Percentiles rank a stretch among this genome's conserved stretches.
phyloP scores from a whole-genome alignment of 1,284 basidiomycete genomes.

The Pseudozyma sp. region DNA sequence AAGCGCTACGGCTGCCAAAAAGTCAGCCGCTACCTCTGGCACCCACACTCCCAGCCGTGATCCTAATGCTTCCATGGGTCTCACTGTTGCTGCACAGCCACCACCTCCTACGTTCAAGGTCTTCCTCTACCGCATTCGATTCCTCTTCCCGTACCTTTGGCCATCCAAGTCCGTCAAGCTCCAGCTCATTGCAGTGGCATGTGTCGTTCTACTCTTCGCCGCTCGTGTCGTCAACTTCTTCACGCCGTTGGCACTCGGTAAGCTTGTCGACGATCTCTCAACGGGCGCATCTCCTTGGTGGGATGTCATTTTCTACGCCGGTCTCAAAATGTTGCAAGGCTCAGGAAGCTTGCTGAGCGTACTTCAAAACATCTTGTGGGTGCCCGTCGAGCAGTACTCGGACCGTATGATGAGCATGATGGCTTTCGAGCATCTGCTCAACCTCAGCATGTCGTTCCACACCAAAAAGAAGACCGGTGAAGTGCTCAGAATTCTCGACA shows the following conservation, averaged over 20 bases:
- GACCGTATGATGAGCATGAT: slow-evolving; percentile 66
- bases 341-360: slow-evolving; percentile 67
- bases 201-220: slow-evolving; percentile 77
- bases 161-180: slow-evolving; percentile 77
- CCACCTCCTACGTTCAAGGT: slow-evolving; percentile 60
- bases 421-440: slow-evolving; percentile 66
- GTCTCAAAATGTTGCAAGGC: slow-evolving; percentile 70
- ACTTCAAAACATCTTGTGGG: slow-evolving; percentile 71
- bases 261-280: slow-evolving; percentile 73
- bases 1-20: slow-evolving; percentile 1
- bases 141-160: slow-evolving; percentile 84
- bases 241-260: slow-evolving; percentile 79
- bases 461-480: slow-evolving; percentile 78
- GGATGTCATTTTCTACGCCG: slow-evolving; percentile 65
- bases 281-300: slow-evolving; percentile 52
- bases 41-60: slow-evolving; percentile 37
- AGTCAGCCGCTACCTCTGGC: slow-evolving; percentile 27
- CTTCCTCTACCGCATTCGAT: slow-evolving; percentile 71
- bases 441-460: slow-evolving; percentile 85
- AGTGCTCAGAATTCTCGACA: slow-evolving; percentile 77
- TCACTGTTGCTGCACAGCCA: slow-evolving; percentile 52
- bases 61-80: slow-evolving; percentile 62
- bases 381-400: slow-evolving; percentile 87
- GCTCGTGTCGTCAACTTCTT: slow-evolving; percentile 82
- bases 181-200: slow-evolving; percentile 78